A percentile compares a stretch with the other conserved stretches of the same genome.
These are phyloP conservation scores for Brasilioporus rufonigricans DNA, from an alignment of 768 basidiomycete species.

Conservation along the genomic window DNA sequence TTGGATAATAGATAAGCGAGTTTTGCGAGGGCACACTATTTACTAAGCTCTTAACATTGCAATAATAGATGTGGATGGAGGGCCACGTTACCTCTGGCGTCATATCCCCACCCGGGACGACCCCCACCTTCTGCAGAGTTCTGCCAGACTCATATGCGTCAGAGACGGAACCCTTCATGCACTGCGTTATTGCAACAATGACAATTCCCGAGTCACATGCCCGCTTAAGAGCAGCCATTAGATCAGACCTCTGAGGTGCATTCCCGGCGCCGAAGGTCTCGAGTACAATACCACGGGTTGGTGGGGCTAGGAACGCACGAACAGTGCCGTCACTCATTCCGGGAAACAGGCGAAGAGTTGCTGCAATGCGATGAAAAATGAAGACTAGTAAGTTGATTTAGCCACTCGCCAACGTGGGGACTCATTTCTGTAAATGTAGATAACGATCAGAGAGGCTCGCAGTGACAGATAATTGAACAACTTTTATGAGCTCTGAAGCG, in stretches of 20 bases:
- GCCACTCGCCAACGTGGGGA: constrained; percentile 68
- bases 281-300: constrained; percentile 78
- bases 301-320: constrained; percentile 70
- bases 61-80: neutral
- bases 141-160: constrained; percentile 81
- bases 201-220: constrained; percentile 83
- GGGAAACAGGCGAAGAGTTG: constrained; percentile 81
- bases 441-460: constrained; percentile 10
- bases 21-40: constrained; percentile 85
- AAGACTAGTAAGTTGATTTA: neutral
- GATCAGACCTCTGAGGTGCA: constrained; percentile 77
- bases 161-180: constrained; percentile 81
- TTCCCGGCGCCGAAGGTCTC: constrained; percentile 95
- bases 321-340: constrained; percentile 78
- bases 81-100: constrained; percentile 75
- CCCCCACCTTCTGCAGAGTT: constrained; percentile 65
- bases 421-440: constrained; percentile 58
- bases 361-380: constrained; percentile 38
- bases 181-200: constrained; percentile 91
- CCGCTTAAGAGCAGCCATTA: constrained; percentile 72
- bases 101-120: constrained; percentile 88
- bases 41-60: neutral
- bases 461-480: constrained; percentile 18
- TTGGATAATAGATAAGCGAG: constrained; percentile 89
- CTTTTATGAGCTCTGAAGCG: constrained; percentile 83